phyloP scores from a whole-genome alignment of 192 early-diverging fungal species.

The Mortierella alpina region DNA sequence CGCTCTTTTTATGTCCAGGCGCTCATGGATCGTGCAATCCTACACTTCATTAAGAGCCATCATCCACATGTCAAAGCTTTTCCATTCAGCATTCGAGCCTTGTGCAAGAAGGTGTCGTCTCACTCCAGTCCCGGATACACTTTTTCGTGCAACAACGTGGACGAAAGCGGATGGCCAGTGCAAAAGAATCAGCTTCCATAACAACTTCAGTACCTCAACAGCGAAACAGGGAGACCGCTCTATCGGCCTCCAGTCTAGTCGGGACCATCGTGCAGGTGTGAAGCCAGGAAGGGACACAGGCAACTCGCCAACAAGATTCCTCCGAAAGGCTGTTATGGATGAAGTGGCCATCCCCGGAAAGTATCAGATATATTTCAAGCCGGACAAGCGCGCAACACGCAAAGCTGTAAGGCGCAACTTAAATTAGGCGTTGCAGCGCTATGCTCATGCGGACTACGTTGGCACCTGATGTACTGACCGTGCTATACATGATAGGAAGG shows the following conservation, averaged over 20 bases:
- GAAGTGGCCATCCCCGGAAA: conserved; percentile 48
- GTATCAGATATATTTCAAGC: conserved; percentile 36
- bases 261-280: neutral
- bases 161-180: no score
- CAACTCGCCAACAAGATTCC: neutral
- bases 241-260: neutral
- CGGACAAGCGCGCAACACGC: conserved; percentile 27
- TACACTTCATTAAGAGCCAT: no score
- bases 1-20: no score
- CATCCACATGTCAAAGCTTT: no score
- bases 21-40: no score
- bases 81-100: no score
- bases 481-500: conserved; percentile 8
- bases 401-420: conserved; percentile 15
- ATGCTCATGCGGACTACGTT: neutral
- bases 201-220: no score
- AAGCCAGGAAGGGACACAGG: neutral
- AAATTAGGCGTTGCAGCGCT: neutral
- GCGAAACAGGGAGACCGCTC: no score
- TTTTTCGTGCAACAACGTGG: no score
- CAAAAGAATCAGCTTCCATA: no score
- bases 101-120: no score
- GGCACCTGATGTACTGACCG: neutral
- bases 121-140: no score
- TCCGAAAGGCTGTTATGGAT: conserved; percentile 22